Percentiles rank a stretch among this genome's conserved stretches.
Evolutionary conservation across 2,329 filamentous ascomycete genomes (phyloP).

Genomic region (Aspergillus novoparasiticus): DNA sequence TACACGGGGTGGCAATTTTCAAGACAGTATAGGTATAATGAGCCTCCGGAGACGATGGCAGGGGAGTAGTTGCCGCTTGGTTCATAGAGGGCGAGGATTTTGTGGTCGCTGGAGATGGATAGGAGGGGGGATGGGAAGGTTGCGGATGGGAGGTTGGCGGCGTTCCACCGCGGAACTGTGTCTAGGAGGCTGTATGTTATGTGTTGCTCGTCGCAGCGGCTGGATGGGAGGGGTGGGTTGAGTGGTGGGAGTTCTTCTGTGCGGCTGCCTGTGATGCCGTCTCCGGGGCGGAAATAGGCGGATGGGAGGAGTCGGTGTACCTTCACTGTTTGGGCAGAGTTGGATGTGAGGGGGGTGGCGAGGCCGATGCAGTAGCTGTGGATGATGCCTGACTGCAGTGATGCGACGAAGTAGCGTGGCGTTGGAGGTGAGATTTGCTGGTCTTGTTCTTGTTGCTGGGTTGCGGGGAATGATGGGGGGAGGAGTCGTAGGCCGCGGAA

Average conservation of each 20-base stretch:
- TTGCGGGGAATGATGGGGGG: constrained; percentile 6
- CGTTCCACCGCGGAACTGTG: constrained; percentile 15
- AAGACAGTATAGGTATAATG: constrained; percentile 22
- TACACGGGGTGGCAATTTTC: constrained; percentile 6
- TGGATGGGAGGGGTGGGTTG: background rate
- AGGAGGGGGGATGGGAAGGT: constrained; percentile 15
- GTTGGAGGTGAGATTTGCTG: background rate
- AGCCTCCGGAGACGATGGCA: constrained; percentile 18
- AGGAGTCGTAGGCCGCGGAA: constrained; percentile 22
- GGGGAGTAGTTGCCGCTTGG: constrained; percentile 18
- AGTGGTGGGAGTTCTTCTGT: background rate
- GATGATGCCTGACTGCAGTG: constrained; percentile 15
- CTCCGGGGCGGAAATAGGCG: constrained; percentile 6
- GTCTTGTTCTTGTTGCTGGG: background rate
- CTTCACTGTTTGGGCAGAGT: background rate
- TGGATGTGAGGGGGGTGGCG: constrained; percentile 3
- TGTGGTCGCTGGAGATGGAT: constrained; percentile 18
- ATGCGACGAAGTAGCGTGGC: constrained; percentile 19
- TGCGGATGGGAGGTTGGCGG: constrained; percentile 22
- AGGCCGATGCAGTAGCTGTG: constrained; percentile 23
- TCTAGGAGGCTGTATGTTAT: constrained; percentile 11
- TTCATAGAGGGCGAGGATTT: constrained; percentile 22
- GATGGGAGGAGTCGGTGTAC: constrained; percentile 17
- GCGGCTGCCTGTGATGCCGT: background rate
- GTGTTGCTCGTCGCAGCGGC: constrained; percentile 1